Conservation (phyloP, 352 stramenopile species). For the Elongisporangium senticosum region DNA sequence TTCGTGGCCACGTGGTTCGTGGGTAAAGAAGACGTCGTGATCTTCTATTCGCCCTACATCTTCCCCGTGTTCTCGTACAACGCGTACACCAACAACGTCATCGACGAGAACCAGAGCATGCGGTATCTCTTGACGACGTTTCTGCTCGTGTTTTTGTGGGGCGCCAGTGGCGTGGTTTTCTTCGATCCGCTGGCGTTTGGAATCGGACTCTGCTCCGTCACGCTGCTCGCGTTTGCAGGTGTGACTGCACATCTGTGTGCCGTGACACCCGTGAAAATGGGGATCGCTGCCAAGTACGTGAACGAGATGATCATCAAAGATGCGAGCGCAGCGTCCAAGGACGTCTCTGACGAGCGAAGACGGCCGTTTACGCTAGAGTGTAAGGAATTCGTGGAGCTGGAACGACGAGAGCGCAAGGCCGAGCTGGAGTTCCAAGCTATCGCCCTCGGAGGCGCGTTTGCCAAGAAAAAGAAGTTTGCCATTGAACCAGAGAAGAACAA, state of each 20-base stretch:
- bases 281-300: conserved; percentile 83
- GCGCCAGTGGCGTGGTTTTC: conserved; percentile 85
- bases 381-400: conserved; percentile 70
- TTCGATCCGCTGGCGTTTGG: conserved; percentile 86
- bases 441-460: conserved; percentile 54
- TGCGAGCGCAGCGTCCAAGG: conserved; percentile 66
- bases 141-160: conserved; percentile 79
- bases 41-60: conserved; percentile 86
- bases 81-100: conserved; percentile 86
- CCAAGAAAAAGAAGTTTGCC: conserved; percentile 37
- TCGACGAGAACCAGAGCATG: conserved; percentile 77
- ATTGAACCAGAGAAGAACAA: conserved; percentile 13
- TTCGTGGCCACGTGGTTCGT: conserved; percentile 60
- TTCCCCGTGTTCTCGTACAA: conserved; percentile 91
- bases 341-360: conserved; percentile 51
- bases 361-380: conserved; percentile 75
- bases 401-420: conserved; percentile 60
- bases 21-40: conserved; percentile 45
- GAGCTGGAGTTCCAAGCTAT: conserved; percentile 84
- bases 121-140: conserved; percentile 66
- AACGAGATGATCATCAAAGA: conserved; percentile 87
- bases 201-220: conserved; percentile 81
- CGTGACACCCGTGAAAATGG: conserved; percentile 84
- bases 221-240: conserved; percentile 70
- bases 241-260: conserved; percentile 76